A percentile compares a stretch with the other conserved stretches of the same genome.
phyloP scores from a whole-genome alignment of 352 stramenopile species.

The Elongisporangium undulatum region DNA sequence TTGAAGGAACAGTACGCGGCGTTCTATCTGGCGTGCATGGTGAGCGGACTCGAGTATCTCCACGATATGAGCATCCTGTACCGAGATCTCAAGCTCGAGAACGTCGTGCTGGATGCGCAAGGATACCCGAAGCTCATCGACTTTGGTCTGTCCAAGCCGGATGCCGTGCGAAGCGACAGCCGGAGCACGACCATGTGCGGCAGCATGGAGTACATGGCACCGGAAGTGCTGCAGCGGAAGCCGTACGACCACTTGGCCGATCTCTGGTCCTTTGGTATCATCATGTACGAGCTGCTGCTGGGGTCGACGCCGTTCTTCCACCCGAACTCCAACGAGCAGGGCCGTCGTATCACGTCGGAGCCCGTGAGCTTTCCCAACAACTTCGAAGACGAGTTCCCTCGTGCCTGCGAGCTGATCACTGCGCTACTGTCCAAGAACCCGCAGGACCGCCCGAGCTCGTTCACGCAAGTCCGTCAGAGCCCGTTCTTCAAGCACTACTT shows the following conservation, averaged over 20 bases:
- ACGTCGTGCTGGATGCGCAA: slow-evolving; percentile 76
- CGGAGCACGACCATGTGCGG: slow-evolving; percentile 75
- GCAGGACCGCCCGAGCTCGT: slow-evolving; percentile 28
- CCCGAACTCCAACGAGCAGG: slow-evolving; percentile 71
- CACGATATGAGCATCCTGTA: slow-evolving; percentile 73
- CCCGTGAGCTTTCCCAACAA: slow-evolving; percentile 62
- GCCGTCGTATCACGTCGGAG: slow-evolving; percentile 65
- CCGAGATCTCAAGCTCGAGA: slow-evolving; percentile 90
- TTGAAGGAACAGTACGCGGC: slow-evolving; percentile 50
- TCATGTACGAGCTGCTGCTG: slow-evolving; percentile 86
- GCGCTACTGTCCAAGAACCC: slow-evolving; percentile 50
- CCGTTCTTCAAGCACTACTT: slow-evolving; percentile 53
- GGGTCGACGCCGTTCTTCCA: slow-evolving; percentile 88
- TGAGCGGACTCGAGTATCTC: slow-evolving; percentile 71
- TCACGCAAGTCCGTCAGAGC: slow-evolving; percentile 30
- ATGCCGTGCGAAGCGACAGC: slow-evolving; percentile 31
- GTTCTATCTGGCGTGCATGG: slow-evolving; percentile 92
- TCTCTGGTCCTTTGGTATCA: slow-evolving; percentile 79
- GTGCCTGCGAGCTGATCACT: slow-evolving; percentile 46
- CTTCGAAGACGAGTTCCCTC: slow-evolving; percentile 51
- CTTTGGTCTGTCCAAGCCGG: slow-evolving; percentile 73
- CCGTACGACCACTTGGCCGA: slow-evolving; percentile 68
- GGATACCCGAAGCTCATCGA: slow-evolving; percentile 88
- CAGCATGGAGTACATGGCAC: slow-evolving; percentile 82
- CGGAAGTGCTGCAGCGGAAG: slow-evolving; percentile 62